A percentile compares a stretch with the other conserved stretches of the same genome.
Evolutionary conservation across 352 stramenopile species (phyloP).

Genomic region (Globisporangium okanoganense): DNA sequence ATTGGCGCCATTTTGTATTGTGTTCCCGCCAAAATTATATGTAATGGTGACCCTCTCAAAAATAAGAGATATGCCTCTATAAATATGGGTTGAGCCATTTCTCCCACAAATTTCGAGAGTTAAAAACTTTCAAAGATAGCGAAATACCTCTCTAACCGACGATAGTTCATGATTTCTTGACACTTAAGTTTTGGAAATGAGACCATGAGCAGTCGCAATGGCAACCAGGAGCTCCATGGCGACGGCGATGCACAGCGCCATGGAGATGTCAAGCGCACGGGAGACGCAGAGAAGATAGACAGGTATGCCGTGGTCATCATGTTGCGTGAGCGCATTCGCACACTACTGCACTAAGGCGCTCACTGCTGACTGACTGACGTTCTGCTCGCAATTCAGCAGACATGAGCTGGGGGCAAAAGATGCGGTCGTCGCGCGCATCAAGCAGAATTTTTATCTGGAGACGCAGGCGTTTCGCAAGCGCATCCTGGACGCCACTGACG

Average conservation of each 20-base stretch:
- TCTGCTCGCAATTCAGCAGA: neutral
- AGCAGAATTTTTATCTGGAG: constrained; percentile 54
- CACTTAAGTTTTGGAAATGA: neutral
- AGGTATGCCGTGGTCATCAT: neutral
- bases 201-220: constrained; percentile 14
- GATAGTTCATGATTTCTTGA: neutral
- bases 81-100: neutral
- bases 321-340: too few species aligned
- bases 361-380: too few species aligned
- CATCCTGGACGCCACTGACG: constrained; percentile 28
- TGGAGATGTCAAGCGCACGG: neutral
- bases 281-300: neutral
- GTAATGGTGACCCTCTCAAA: neutral
- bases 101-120: neutral
- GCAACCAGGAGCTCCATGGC: constrained; percentile 9
- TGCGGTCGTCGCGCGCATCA: constrained; percentile 42
- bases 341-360: neutral
- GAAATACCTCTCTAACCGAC: neutral
- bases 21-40: neutral
- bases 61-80: neutral
- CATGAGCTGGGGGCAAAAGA: neutral
- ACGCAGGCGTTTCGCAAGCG: constrained; percentile 40
- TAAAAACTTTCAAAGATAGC: neutral
- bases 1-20: neutral
- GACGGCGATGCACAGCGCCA: neutral